A percentile compares a stretch with the other conserved stretches of the same genome.
phyloP scores from a whole-genome alignment of 371 early-diverging fungal species.

The Chytridium lagenaria region DNA sequence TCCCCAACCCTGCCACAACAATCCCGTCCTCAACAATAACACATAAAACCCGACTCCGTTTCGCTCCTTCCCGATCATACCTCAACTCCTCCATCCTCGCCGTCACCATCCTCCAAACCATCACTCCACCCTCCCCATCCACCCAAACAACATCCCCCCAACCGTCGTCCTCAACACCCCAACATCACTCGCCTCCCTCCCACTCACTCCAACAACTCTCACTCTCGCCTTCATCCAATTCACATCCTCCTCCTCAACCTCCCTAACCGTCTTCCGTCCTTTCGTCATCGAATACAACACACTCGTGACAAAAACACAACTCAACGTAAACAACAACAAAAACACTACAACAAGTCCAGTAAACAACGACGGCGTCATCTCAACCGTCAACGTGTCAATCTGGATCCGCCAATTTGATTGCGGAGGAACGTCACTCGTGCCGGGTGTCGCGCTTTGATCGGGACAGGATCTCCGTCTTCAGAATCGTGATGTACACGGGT shows the following conservation, averaged over 20 bases:
- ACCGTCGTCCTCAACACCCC: too few relatives aligned
- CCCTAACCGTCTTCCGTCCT: too few relatives aligned
- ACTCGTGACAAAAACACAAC: slow-evolving; percentile 16
- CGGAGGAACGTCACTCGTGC: neutral
- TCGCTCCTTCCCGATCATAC: too few relatives aligned
- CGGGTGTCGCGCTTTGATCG: neutral
- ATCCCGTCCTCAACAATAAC: too few relatives aligned
- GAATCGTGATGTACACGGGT: slow-evolving; percentile 35
- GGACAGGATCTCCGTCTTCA: neutral
- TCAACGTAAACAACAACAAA: slow-evolving; percentile 11
- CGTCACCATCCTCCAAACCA: slow-evolving; percentile 22
- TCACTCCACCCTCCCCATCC: slow-evolving; percentile 10
- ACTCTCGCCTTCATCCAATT: too few relatives aligned
- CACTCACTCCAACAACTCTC: too few relatives aligned
- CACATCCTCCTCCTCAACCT: too few relatives aligned
- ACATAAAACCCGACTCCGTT: too few relatives aligned
- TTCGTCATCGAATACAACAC: slow-evolving; percentile 14
- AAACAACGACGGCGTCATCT: slow-evolving; percentile 28
- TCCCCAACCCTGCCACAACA: too few relatives aligned
- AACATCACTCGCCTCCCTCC: too few relatives aligned
- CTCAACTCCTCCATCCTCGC: neutral
- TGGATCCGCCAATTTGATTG: slow-evolving; percentile 23
- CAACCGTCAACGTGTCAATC: slow-evolving; percentile 28
- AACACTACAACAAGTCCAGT: slow-evolving; percentile 19
- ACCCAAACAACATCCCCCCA: slow-evolving; percentile 22